These are phyloP conservation scores for Dichotomopilus funicola DNA, from an alignment of 2,329 filamentous ascomycete genomes.

Conservation along the genomic window DNA sequence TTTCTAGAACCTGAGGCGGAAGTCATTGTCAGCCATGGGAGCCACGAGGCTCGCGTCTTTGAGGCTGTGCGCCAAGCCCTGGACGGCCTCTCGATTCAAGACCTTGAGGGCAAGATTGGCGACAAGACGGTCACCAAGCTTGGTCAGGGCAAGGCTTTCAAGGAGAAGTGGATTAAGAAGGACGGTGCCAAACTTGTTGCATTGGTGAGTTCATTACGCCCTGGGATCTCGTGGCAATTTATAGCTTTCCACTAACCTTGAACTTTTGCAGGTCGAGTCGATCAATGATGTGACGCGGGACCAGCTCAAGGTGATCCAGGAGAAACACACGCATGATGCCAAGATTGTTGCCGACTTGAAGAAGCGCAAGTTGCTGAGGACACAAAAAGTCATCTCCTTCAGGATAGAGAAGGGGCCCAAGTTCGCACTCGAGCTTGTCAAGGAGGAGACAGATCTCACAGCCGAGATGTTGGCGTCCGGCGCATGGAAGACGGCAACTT, in stretches of 20 bases:
- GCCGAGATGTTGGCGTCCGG: conserved; percentile 84
- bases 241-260: conserved; percentile 40
- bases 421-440: conserved; percentile 79
- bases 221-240: conserved; percentile 32
- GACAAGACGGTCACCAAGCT: conserved; percentile 70
- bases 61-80: conserved; percentile 64
- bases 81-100: conserved; percentile 74
- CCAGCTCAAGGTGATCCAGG: conserved; percentile 65
- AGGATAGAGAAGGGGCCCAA: conserved; percentile 78
- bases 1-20: conserved; percentile 69
- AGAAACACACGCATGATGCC: conserved; percentile 63
- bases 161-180: conserved; percentile 63
- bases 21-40: conserved; percentile 66
- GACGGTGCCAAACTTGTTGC: conserved; percentile 47
- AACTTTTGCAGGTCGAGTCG: conserved; percentile 48
- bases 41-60: conserved; percentile 77
- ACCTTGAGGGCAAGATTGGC: conserved; percentile 63
- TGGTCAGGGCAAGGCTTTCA: conserved; percentile 94
- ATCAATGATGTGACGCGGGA: conserved; percentile 76
- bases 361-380: conserved; percentile 82
- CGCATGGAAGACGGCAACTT: conserved; percentile 84
- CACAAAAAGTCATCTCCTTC: conserved; percentile 82
- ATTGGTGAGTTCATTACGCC: conserved; percentile 34
- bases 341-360: conserved; percentile 76
- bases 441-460: conserved; percentile 93